These are phyloP conservation scores for Babesia microti DNA, from an alignment of 169 alveolate species.

Conservation along the genomic window DNA sequence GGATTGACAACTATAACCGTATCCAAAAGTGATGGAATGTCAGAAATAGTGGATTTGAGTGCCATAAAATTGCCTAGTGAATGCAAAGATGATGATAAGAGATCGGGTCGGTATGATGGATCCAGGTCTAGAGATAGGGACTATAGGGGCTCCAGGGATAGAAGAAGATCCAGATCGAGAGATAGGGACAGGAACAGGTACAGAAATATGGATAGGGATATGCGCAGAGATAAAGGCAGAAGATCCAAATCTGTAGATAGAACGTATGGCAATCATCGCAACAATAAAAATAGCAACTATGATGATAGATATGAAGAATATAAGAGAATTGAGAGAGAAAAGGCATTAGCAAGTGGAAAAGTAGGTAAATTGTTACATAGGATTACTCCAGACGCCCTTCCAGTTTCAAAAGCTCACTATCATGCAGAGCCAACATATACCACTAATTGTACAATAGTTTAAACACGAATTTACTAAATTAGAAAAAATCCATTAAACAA, in stretches of 20 bases:
- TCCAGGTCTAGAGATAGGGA: constrained; percentile 2
- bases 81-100: constrained; percentile 3
- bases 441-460: constrained; percentile 1
- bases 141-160: constrained; percentile 6
- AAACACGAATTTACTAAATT: background rate
- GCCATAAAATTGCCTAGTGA: background rate
- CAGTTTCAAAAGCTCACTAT: constrained; percentile 55
- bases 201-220: constrained; percentile 4
- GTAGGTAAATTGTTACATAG: constrained; percentile 12
- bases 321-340: constrained; percentile 51
- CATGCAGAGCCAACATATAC: constrained; percentile 50
- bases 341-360: constrained; percentile 60
- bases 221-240: constrained; percentile 9
- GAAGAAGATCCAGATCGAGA: constrained; percentile 5
- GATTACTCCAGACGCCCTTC: constrained; percentile 61
- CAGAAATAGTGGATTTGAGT: background rate
- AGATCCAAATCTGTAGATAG: constrained; percentile 5
- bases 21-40: background rate
- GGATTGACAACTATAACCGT: background rate
- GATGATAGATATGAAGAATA: constrained; percentile 47
- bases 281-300: constrained; percentile 24
- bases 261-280: constrained; percentile 8
- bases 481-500: background rate
- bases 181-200: constrained; percentile 1
- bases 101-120: no score